Evolutionary conservation across 2,329 filamentous ascomycete species (phyloP).

Genomic region (Fusarium falciforme): DNA sequence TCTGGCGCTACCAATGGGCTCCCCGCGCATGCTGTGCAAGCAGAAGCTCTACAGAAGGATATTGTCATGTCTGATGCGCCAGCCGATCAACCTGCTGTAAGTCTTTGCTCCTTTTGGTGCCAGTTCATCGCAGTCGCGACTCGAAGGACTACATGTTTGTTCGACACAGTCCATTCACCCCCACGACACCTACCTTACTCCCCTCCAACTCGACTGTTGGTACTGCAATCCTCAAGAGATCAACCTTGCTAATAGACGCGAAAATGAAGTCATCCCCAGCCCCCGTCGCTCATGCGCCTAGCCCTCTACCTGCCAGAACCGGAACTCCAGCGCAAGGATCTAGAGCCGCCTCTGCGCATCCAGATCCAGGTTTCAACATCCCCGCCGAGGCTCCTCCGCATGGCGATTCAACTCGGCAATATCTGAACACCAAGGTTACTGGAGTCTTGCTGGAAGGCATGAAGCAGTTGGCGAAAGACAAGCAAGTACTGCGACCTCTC

Average conservation of each 20-base stretch:
- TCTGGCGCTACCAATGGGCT: constrained; percentile 32
- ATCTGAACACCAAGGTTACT: constrained; percentile 78
- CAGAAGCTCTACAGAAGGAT: constrained; percentile 50
- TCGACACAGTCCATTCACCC: not conserved
- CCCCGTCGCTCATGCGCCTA: constrained; percentile 51
- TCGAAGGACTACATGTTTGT: not conserved
- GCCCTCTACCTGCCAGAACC: constrained; percentile 57
- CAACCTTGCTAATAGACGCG: constrained; percentile 19
- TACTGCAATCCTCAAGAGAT: constrained; percentile 6
- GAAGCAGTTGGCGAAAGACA: constrained; percentile 77
- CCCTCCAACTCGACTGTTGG: not conserved
- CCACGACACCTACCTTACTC: not conserved
- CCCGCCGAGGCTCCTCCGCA: constrained; percentile 71
- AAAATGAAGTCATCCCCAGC: constrained; percentile 52
- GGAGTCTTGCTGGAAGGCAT: constrained; percentile 77
- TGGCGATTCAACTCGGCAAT: constrained; percentile 76
- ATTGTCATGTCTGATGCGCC: constrained; percentile 58
- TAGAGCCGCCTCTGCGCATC: constrained; percentile 67
- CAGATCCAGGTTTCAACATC: constrained; percentile 64
- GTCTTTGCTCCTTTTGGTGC: constrained; percentile 19
- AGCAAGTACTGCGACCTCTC: constrained; percentile 63
- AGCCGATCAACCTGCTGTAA: constrained; percentile 55
- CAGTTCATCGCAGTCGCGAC: not conserved
- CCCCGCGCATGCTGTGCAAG: constrained; percentile 26
- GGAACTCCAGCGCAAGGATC: constrained; percentile 64